Conservation (phyloP, 2,329 filamentous ascomycete genomes). For the Ceratocystis alfenasii region DNA sequence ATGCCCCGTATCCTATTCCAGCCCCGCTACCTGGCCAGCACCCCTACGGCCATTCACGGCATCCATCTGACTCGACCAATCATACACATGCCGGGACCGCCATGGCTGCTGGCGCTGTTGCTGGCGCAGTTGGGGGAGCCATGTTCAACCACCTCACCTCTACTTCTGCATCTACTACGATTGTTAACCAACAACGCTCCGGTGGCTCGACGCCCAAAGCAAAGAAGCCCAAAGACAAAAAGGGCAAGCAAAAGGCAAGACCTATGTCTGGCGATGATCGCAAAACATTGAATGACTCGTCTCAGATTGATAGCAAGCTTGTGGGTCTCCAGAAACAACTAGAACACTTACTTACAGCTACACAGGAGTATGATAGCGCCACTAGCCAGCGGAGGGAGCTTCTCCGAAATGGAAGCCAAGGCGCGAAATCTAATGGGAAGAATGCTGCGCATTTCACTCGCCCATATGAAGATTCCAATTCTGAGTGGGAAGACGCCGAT, state of each 20-base stretch:
- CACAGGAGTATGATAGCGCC: constrained; percentile 16
- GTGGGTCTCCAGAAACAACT: constrained; percentile 6
- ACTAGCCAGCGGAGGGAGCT: not conserved
- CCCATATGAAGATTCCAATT: constrained; percentile 17
- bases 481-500: constrained; percentile 17
- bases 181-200: constrained; percentile 9
- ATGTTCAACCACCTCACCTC: not conserved
- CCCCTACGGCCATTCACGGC: not conserved
- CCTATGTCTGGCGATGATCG: constrained; percentile 1
- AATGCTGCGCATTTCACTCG: constrained; percentile 1
- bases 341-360: constrained; percentile 17
- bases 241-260: constrained; percentile 16
- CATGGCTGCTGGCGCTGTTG: constrained; percentile 19
- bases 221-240: constrained; percentile 8
- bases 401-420: not conserved
- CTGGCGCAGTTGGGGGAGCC: not conserved
- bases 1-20: constrained; percentile 5
- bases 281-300: constrained; percentile 2
- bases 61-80: constrained; percentile 8
- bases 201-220: constrained; percentile 18
- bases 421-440: not conserved
- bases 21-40: not conserved
- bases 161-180: not conserved
- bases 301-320: constrained; percentile 8
- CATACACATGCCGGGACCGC: constrained; percentile 12